Conservation (phyloP, 2,329 filamentous ascomycete species). For the Fusarium coffeatum region DNA sequence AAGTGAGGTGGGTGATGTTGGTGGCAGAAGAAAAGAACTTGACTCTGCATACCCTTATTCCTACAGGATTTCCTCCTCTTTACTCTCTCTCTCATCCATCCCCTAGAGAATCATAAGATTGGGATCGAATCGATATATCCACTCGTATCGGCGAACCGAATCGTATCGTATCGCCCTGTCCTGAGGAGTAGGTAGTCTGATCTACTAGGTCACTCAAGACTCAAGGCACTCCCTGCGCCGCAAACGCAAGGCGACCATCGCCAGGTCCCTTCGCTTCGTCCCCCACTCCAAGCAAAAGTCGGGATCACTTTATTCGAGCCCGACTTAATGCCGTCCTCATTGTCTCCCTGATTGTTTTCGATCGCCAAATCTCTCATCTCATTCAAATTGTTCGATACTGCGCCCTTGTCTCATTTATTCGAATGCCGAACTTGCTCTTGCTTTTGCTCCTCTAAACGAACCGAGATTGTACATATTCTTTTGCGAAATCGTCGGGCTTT, state of each 20-base stretch:
- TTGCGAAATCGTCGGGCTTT: constrained; percentile 9
- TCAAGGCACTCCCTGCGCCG: constrained; percentile 5
- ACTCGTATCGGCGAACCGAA: background rate
- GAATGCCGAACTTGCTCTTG: background rate
- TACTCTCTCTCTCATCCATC: background rate
- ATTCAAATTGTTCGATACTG: background rate
- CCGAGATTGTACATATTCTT: constrained; percentile 12
- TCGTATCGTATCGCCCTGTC: background rate
- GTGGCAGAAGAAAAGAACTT: constrained; percentile 22
- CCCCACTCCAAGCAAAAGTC: constrained; percentile 2
- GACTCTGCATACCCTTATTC: constrained; percentile 15
- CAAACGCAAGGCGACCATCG: constrained; percentile 3
- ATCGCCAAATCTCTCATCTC: background rate
- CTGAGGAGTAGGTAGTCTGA: background rate
- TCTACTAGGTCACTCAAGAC: background rate
- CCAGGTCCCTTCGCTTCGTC: constrained; percentile 1
- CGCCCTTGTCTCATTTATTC: background rate
- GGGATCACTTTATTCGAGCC: constrained; percentile 8
- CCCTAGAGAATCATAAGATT: background rate
- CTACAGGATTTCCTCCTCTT: background rate
- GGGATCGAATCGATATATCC: background rate
- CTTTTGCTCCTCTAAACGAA: background rate
- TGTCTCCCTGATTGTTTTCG: background rate
- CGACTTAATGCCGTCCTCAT: constrained; percentile 1
- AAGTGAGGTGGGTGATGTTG: constrained; percentile 23